Conservation (phyloP, 2,329 filamentous ascomycete species). For the Coniochaeta pulveracea region DNA sequence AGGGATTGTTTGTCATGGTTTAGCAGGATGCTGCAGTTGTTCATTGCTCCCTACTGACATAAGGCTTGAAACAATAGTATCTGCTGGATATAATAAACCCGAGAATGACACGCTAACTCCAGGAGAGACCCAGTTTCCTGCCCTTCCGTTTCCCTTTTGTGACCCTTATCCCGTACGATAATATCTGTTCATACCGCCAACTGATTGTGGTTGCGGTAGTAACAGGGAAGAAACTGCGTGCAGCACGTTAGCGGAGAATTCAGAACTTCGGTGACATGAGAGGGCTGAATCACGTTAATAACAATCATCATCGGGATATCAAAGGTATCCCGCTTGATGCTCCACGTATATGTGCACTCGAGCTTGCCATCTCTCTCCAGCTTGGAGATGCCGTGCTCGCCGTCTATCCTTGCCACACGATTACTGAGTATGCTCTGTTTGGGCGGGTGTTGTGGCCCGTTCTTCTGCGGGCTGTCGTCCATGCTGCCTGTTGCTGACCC, state of each 20-base stretch:
- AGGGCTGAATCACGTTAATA: slow-evolving; percentile 69
- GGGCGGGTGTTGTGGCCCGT: slow-evolving; percentile 33
- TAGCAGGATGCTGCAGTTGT: no score
- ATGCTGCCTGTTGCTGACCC: slow-evolving; percentile 11
- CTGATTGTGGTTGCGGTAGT: slow-evolving; percentile 46
- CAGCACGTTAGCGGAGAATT: slow-evolving; percentile 10
- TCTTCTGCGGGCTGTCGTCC: slow-evolving; percentile 12
- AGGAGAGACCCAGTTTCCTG: no score
- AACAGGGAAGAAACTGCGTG: slow-evolving; percentile 48
- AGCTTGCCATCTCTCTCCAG: slow-evolving; percentile 84
- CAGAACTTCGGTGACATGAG: background rate
- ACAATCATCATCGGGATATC: slow-evolving; percentile 98
- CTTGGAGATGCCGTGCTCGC: slow-evolving; percentile 69
- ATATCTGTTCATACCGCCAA: slow-evolving; percentile 33
- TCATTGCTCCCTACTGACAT: no score
- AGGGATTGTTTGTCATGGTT: no score
- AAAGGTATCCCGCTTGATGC: slow-evolving; percentile 91
- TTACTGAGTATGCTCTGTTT: slow-evolving; percentile 42
- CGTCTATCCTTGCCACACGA: slow-evolving; percentile 51
- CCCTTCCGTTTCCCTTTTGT: background rate
- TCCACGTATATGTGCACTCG: slow-evolving; percentile 94
- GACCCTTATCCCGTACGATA: background rate
- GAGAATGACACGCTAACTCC: no score
- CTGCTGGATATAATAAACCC: no score
- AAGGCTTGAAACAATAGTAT: no score